phyloP scores from a whole-genome alignment of 2,329 filamentous ascomycete species.

The Fusarium odoratissimum region DNA sequence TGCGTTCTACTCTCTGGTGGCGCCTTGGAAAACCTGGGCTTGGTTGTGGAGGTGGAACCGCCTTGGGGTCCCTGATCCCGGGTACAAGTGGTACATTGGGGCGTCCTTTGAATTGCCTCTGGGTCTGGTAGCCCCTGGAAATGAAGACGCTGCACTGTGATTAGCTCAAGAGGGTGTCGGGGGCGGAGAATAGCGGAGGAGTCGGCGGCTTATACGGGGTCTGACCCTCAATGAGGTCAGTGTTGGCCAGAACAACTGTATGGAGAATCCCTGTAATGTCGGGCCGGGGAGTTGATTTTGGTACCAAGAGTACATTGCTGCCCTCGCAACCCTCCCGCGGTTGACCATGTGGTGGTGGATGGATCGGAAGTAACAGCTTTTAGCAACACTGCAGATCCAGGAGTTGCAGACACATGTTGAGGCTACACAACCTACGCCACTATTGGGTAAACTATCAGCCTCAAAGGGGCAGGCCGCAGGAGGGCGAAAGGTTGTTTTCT shows the following conservation, averaged over 20 bases:
- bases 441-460: slow-evolving; percentile 28
- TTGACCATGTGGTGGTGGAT: slow-evolving; percentile 19
- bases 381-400: slow-evolving; percentile 14
- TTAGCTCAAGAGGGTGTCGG: slow-evolving; percentile 5
- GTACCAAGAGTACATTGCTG: slow-evolving; percentile 23
- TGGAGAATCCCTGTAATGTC: slow-evolving; percentile 44
- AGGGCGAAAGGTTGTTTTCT: slow-evolving; percentile 18
- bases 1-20: slow-evolving; percentile 32
- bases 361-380: slow-evolving; percentile 28
- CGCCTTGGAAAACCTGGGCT: slow-evolving; percentile 41
- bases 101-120: slow-evolving; percentile 10
- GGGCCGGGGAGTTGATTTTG: slow-evolving; percentile 14
- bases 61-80: slow-evolving; percentile 16
- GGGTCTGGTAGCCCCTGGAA: slow-evolving; percentile 16
- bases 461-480: slow-evolving; percentile 37
- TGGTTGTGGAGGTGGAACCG: slow-evolving; percentile 38
- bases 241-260: slow-evolving; percentile 31
- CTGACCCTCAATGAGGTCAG: slow-evolving; percentile 43
- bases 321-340: slow-evolving; percentile 8
- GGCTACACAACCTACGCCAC: slow-evolving; percentile 8
- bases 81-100: slow-evolving; percentile 32
- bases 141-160: slow-evolving; percentile 2
- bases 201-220: slow-evolving; percentile 40
- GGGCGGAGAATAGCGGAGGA: slow-evolving; percentile 37
- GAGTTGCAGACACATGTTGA: not conserved